These are phyloP conservation scores for Penicillium rolfsii DNA, from an alignment of 2,329 filamentous ascomycete genomes.

Conservation along the genomic window DNA sequence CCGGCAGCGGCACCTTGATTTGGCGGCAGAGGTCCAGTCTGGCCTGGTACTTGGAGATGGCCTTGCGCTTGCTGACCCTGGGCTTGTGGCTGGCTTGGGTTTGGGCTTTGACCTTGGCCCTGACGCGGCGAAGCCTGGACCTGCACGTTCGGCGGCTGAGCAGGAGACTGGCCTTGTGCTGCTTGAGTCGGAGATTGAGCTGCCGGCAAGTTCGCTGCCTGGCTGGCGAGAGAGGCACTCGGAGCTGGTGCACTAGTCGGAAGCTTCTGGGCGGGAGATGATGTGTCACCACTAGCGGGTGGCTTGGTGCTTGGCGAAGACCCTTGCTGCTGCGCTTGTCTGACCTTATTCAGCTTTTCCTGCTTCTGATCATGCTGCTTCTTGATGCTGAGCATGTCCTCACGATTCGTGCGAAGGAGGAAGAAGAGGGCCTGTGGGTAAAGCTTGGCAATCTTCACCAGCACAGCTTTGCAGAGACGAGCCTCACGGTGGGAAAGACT, in stretches of 20 bases:
- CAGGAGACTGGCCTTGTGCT: slow-evolving; percentile 16
- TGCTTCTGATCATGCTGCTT: slow-evolving; percentile 74
- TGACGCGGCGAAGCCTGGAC: slow-evolving; percentile 28
- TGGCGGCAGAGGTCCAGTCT: slow-evolving; percentile 31
- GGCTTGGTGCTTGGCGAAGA: slow-evolving; percentile 43
- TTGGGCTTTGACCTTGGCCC: slow-evolving; percentile 24
- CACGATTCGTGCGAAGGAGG: slow-evolving; percentile 86
- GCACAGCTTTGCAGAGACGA: slow-evolving; percentile 78
- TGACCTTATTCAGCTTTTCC: slow-evolving; percentile 63
- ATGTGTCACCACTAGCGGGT: slow-evolving; percentile 48
- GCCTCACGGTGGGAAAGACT: slow-evolving; percentile 92
- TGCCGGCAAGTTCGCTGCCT: slow-evolving; percentile 30
- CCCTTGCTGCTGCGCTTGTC: slow-evolving; percentile 57
- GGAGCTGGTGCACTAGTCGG: slow-evolving; percentile 46
- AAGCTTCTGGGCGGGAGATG: slow-evolving; percentile 48
- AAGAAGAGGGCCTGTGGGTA: slow-evolving; percentile 97
- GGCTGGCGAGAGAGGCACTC: slow-evolving; percentile 31
- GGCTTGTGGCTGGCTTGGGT: slow-evolving; percentile 36
- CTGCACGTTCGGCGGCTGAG: slow-evolving; percentile 19
- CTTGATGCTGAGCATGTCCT: slow-evolving; percentile 91
- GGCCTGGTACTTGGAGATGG: slow-evolving; percentile 36
- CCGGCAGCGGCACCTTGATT: slow-evolving; percentile 19
- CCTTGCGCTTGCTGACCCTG: slow-evolving; percentile 26
- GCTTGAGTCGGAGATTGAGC: slow-evolving; percentile 29
- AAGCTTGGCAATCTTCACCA: slow-evolving; percentile 91